phyloP scores from a whole-genome alignment of 1,284 basidiomycete genomes.

The Abortiporus biennis region DNA sequence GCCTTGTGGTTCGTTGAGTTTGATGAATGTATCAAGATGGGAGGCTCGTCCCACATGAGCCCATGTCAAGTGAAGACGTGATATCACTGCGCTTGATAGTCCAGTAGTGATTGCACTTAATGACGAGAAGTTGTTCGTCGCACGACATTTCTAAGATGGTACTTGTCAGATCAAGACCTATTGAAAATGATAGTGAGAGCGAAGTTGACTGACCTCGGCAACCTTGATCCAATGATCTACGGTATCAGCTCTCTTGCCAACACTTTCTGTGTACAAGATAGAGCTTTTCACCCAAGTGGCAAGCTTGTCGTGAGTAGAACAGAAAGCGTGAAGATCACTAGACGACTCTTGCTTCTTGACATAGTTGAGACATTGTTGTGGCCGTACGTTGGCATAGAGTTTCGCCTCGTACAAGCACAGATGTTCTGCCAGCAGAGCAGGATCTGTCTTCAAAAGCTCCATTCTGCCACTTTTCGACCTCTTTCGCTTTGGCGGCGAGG shows the following conservation, averaged over 20 bases:
- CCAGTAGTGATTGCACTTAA: conserved; percentile 62
- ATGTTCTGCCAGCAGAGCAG: conserved; percentile 56
- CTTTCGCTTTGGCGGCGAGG: conserved; percentile 25
- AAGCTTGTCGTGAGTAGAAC: conserved; percentile 54
- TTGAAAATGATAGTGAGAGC: conserved; percentile 3
- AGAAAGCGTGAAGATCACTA: conserved; percentile 46
- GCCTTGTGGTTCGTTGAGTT: conserved; percentile 51
- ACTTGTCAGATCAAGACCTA: no score
- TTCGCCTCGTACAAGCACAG: conserved; percentile 52
- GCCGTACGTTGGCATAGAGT: conserved; percentile 51
- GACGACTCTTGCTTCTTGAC: conserved; percentile 33
- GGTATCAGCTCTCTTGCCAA: conserved; percentile 50
- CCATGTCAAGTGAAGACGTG: conserved; percentile 61
- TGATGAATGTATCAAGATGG: conserved; percentile 43
- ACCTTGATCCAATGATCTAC: conserved; percentile 73
- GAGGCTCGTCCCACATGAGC: conserved; percentile 48
- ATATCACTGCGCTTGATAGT: conserved; percentile 51
- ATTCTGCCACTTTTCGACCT: conserved; percentile 40
- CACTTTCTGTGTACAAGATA: conserved; percentile 43
- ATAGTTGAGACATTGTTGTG: conserved; percentile 57
- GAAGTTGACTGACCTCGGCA: conserved; percentile 49
- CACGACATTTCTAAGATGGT: conserved; percentile 51
- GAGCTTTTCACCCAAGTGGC: conserved; percentile 61
- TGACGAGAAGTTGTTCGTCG: conserved; percentile 60
- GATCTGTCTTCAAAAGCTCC: conserved; percentile 49